Percentiles rank a stretch among this genome's conserved stretches.
phyloP scores from a whole-genome alignment of 1,139 yeast species.

The Pichia sp. region DNA sequence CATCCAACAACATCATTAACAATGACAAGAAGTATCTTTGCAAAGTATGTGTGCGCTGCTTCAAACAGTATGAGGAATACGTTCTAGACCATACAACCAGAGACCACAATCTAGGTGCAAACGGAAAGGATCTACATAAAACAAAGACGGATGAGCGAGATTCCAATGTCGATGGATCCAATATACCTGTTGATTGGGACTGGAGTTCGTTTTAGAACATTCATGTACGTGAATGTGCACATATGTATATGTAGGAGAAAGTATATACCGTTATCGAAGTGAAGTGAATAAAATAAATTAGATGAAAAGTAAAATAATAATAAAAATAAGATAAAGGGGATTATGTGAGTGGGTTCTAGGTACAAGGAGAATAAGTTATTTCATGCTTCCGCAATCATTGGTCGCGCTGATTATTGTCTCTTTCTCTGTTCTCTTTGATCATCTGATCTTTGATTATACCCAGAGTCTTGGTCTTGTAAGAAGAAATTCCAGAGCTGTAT shows the following conservation, averaged over 20 bases:
- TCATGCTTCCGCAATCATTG: too few relatives aligned
- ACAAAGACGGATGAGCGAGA: slow-evolving; percentile 18
- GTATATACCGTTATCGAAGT: too few relatives aligned
- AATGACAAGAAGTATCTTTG: slow-evolving; percentile 35
- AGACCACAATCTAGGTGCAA: slow-evolving; percentile 23
- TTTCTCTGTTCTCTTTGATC: slow-evolving; percentile 24
- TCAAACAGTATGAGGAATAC: slow-evolving; percentile 54
- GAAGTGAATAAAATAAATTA: too few relatives aligned
- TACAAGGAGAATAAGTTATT: too few relatives aligned
- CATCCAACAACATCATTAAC: not conserved
- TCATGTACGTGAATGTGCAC: too few relatives aligned
- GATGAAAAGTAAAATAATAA: too few relatives aligned
- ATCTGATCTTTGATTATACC: slow-evolving; percentile 22
- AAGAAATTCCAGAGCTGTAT: slow-evolving; percentile 2
- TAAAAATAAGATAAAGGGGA: too few relatives aligned
- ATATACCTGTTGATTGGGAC: slow-evolving; percentile 73
- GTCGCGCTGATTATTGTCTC: slow-evolving; percentile 11
- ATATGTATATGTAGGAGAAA: too few relatives aligned
- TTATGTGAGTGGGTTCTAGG: too few relatives aligned
- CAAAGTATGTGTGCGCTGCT: slow-evolving; percentile 75
- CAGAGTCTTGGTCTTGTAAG: slow-evolving; percentile 9
- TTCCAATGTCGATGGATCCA: slow-evolving; percentile 20
- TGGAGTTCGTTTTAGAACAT: slow-evolving; percentile 57
- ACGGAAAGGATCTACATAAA: slow-evolving; percentile 16
- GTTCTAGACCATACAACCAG: slow-evolving; percentile 30